Evolutionary conservation across 1,284 basidiomycete genomes (phyloP).

Genomic region (Cryptococcus sp.): DNA sequence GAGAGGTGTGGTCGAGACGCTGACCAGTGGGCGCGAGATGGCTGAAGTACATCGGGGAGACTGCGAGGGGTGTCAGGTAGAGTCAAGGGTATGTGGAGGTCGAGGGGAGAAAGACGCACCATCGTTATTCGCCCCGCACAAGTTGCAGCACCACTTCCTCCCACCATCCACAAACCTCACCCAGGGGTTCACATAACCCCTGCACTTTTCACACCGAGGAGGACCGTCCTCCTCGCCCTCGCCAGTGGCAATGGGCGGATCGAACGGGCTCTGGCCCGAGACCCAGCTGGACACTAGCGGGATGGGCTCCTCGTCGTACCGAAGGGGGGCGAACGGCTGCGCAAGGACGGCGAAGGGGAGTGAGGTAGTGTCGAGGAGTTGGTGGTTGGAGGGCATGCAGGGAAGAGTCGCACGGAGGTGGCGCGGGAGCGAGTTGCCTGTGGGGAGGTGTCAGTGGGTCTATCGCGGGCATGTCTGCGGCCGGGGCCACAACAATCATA

Average conservation of each 20-base stretch:
- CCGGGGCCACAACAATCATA: not conserved
- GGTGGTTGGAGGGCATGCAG: constrained; percentile 72
- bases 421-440: constrained; percentile 67
- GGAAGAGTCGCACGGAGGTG: constrained; percentile 66
- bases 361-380: constrained; percentile 75
- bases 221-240: constrained; percentile 60
- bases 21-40: constrained; percentile 76
- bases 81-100: not conserved
- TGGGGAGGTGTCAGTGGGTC: not conserved
- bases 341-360: constrained; percentile 81
- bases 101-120: constrained; percentile 55
- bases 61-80: constrained; percentile 50
- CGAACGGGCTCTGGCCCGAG: constrained; percentile 43
- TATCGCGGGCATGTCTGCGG: too few species aligned
- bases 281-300: constrained; percentile 62
- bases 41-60: constrained; percentile 77
- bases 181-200: constrained; percentile 95
- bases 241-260: constrained; percentile 68
- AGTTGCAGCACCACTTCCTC: constrained; percentile 84
- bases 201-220: constrained; percentile 78
- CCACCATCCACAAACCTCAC: constrained; percentile 83
- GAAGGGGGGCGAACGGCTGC: constrained; percentile 84
- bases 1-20: constrained; percentile 74
- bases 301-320: constrained; percentile 74
- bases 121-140: constrained; percentile 77